Evolutionary conservation across 208 protist species (phyloP), one percentile per base, ranked within the genome.

Genomic region (Crithidia fasciculata): DNA sequence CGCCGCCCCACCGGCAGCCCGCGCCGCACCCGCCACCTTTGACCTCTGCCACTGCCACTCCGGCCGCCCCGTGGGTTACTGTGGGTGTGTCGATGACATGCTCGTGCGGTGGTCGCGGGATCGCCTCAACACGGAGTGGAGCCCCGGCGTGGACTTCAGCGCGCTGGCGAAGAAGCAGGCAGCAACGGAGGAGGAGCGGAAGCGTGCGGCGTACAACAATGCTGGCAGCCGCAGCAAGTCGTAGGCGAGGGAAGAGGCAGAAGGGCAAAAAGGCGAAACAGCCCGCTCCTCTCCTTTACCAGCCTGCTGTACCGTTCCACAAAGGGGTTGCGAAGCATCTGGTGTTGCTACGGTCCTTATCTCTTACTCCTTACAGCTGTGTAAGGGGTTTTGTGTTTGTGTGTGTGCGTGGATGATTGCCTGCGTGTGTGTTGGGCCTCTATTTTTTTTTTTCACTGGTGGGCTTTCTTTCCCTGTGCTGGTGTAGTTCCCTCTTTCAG

Each of bases 21-120:
- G 53, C 52, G 64, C 52, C 8, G 72, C 60, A 4, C 56, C 47
- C 39, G 54, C 18, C n/a, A 54, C 59, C 53, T 41, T 78, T 15
- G 60, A 62, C 36, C 28, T 69, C 47, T 94, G 92, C 73, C 84
- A 87, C 76, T 96, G 92, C 77, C 76, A 74, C 72, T 92, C 84
- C 12, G 89, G 87, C 3, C 72, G 80, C 0, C 78, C 79, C 0
- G 81, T 64, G 41, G 88, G 89, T n/a, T 88, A 81, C 76, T 96
- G 92, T 62, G 92, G 92, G 5, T 96, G 92, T 69, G 86, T 96
- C 7, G 92, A 96, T 68, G 92, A 96, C 77, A 96, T 96, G 92
- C 90, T 90, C 63, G 63, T 86, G 18, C 92, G 92, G 15, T 94
- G 89, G 87, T 85, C 87, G 5, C 73, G 82, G 59, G 89, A 96